Percentiles rank a stretch among this genome's conserved stretches.
Conservation (phyloP, 768 basidiomycete genomes). For the Gymnopilus dilepis region DNA sequence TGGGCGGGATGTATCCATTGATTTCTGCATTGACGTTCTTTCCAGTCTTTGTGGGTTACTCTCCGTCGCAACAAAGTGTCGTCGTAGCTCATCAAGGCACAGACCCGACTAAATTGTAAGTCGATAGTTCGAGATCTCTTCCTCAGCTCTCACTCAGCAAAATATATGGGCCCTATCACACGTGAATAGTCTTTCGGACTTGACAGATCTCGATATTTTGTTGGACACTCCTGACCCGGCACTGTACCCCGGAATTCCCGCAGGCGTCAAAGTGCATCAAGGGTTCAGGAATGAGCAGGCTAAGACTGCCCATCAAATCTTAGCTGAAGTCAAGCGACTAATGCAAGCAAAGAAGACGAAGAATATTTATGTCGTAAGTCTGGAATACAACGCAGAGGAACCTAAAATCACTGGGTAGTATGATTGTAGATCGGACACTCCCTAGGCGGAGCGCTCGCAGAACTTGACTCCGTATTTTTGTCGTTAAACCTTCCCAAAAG, state of each 20-base stretch:
- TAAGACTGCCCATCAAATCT: constrained; percentile 38
- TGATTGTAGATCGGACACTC: constrained; percentile 57
- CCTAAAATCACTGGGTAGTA: no score
- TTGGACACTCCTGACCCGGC: constrained; percentile 42
- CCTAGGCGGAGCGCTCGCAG: constrained; percentile 57
- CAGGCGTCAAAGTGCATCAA: constrained; percentile 46
- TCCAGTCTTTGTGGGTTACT: constrained; percentile 63
- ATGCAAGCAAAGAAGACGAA: constrained; percentile 35
- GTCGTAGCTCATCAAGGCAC: constrained; percentile 68
- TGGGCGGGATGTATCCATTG: background rate
- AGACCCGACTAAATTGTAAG: constrained; percentile 58
- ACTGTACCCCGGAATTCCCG: constrained; percentile 56
- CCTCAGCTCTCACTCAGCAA: no score
- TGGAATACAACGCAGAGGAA: constrained; percentile 29
- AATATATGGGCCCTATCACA: no score
- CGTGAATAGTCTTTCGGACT: constrained; percentile 48
- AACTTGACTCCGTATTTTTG: constrained; percentile 56
- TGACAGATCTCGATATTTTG: constrained; percentile 50
- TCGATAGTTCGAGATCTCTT: no score
- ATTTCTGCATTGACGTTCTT: background rate
- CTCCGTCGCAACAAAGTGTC: constrained; percentile 52
- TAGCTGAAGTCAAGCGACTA: constrained; percentile 46
- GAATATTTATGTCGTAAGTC: constrained; percentile 44
- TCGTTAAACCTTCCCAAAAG: constrained; percentile 49
- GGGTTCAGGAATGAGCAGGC: constrained; percentile 57